Evolutionary conservation across 2,329 filamentous ascomycete species (phyloP).

Genomic region (Paramyrothecium sp.): DNA sequence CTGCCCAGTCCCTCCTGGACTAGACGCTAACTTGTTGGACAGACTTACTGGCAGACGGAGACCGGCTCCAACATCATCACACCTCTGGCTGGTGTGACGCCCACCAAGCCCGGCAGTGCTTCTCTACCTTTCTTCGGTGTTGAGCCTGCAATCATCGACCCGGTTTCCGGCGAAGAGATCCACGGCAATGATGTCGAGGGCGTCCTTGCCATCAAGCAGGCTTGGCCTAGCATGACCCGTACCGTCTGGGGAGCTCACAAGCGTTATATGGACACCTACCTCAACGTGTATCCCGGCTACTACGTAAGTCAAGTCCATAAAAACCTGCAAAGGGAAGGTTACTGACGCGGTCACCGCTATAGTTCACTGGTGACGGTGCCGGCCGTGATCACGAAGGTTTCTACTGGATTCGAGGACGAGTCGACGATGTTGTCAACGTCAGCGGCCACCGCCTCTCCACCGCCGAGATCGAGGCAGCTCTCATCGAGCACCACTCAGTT

Average conservation of each 20-base stretch:
- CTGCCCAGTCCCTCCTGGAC: no score
- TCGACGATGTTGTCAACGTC: conserved; percentile 98
- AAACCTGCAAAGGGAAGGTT: not conserved
- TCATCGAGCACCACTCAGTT: conserved; percentile 86
- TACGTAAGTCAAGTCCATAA: conserved; percentile 64
- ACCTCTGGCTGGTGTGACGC: conserved; percentile 86
- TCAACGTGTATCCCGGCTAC: conserved; percentile 97
- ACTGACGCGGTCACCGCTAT: not conserved
- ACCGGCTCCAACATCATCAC: conserved; percentile 96
- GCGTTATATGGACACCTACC: conserved; percentile 97
- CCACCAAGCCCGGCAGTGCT: conserved; percentile 94
- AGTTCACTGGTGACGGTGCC: conserved; percentile 92
- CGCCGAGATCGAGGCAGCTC: conserved; percentile 94
- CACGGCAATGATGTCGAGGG: conserved; percentile 96
- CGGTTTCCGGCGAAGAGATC: conserved; percentile 90
- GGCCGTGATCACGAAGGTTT: conserved; percentile 97
- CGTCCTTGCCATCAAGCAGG: conserved; percentile 93
- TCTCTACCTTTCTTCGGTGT: conserved; percentile 98
- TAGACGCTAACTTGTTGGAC: conserved; percentile 17
- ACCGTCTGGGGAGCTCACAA: conserved; percentile 98
- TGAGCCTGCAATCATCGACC: conserved; percentile 96
- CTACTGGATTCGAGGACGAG: conserved; percentile 99
- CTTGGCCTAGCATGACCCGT: conserved; percentile 97
- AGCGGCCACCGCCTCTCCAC: conserved; percentile 95
- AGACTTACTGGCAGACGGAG: conserved; percentile 99